Conservation (phyloP, 129 eudicot genomes). For the Heracleum sosnowskyi region DNA sequence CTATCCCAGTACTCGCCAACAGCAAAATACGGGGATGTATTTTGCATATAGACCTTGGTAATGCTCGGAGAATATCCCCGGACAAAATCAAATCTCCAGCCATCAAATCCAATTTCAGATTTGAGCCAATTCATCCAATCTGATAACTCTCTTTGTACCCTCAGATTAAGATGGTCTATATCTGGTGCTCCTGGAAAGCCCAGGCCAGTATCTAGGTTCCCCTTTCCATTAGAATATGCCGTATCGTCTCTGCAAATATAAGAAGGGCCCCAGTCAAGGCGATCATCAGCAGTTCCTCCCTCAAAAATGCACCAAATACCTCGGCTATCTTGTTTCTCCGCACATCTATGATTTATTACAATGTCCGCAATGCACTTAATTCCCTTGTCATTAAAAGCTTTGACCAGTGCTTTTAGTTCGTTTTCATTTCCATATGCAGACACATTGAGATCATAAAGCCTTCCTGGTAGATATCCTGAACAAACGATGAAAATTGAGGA, state of each 20-base stretch:
- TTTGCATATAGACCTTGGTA: slow-evolving; percentile 50
- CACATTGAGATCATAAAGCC: slow-evolving; percentile 56
- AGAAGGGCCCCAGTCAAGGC: slow-evolving; percentile 73
- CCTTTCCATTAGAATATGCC: slow-evolving; percentile 43
- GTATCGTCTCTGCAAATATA: slow-evolving; percentile 57
- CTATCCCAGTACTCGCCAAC: slow-evolving; percentile 59
- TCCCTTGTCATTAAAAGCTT: slow-evolving; percentile 42
- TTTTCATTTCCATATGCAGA: slow-evolving; percentile 47
- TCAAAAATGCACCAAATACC: slow-evolving; percentile 61
- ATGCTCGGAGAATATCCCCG: slow-evolving; percentile 52
- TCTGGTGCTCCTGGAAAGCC: slow-evolving; percentile 45
- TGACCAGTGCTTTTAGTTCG: slow-evolving; percentile 38
- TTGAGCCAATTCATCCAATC: slow-evolving; percentile 89
- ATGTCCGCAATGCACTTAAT: slow-evolving; percentile 64
- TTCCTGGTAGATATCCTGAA: slow-evolving; percentile 73
- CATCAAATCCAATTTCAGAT: slow-evolving; percentile 57
- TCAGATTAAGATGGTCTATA: slow-evolving; percentile 63
- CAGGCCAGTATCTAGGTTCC: slow-evolving; percentile 55
- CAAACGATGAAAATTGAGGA: not conserved
- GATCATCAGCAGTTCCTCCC: slow-evolving; percentile 64
- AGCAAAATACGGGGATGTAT: slow-evolving; percentile 49
- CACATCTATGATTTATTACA: slow-evolving; percentile 67
- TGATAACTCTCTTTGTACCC: slow-evolving; percentile 60
- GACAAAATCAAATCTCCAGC: slow-evolving; percentile 68
- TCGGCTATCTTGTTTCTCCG: slow-evolving; percentile 44